Base-by-base conservation (phyloP, 2,329 filamentous ascomycete species). In the Apiospora malaysiana region DNA sequence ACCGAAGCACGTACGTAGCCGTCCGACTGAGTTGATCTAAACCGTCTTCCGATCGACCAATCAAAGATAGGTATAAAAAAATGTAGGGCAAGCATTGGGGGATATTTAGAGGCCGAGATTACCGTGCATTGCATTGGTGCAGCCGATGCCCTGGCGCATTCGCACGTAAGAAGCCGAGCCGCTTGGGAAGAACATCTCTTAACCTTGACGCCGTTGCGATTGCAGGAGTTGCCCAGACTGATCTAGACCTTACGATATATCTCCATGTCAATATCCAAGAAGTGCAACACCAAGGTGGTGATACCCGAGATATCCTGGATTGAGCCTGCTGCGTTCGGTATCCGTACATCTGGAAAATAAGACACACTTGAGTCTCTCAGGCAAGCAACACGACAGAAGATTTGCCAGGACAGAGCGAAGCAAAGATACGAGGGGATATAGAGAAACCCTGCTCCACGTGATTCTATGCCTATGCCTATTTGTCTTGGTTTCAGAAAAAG, bases 121-220 rank as follows among this genome's bases (percentile, higher is more conserved):
- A 40, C 56, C 27, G 56, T 63, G 56, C 56, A 32, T 32, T 63
- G 56, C 56, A 63, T 40, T 63, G 56, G 32, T 40, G 56, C 18
- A n/a, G 56, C 56, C 32, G 27, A 37, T 37, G 27, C 51, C 21
- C 51, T 59, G 21, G 32, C 27, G 6, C 21, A 37, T 63, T 40
- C 56, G 56, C 27, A 63, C 56, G 32, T 63, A 40, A 59, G 51
- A 56, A 18, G 27, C 51, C 27, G 51, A 37, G 51, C 32, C 27
- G 51, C 51, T 9, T 21, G 27, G 27, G 21, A 59, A 4, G 32
- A 63, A 18, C 18, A 63, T 63, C 12, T n/a, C 56, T n/a, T 63
- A 9, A 27, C 56, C 16, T 40, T n/a, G 10, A n/a, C 18, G 56
- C 56, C 56, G 56, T 63, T 63, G 56, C 32, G n/a, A 40, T 21